These are phyloP conservation scores for Arabis alpina DNA, from an alignment of 345 rosid species.

Conservation along the genomic window DNA sequence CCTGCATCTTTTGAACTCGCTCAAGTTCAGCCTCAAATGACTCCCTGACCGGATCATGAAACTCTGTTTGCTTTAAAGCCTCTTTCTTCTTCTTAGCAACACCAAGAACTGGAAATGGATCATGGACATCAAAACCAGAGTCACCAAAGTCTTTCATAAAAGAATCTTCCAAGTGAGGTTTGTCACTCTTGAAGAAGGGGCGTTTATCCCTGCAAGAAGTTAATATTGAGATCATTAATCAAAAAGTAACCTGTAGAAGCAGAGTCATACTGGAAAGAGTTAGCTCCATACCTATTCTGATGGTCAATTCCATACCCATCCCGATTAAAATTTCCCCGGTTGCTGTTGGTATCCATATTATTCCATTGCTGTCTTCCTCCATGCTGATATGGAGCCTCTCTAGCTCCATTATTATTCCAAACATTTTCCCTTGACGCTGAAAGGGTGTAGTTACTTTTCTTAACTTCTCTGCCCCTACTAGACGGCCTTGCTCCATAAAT, in stretches of 20 bases:
- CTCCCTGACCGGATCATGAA: constrained; percentile 92
- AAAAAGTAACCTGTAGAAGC: constrained; percentile 50
- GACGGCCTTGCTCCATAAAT: constrained; percentile 51
- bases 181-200: constrained; percentile 62
- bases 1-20: constrained; percentile 96
- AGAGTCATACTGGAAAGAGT: constrained; percentile 47
- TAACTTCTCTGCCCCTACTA: constrained; percentile 56
- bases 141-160: constrained; percentile 62
- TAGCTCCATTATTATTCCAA: constrained; percentile 58
- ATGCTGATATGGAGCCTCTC: constrained; percentile 60
- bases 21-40: constrained; percentile 99
- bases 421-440: constrained; percentile 55
- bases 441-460: constrained; percentile 55
- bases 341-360: constrained; percentile 49
- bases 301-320: constrained; percentile 60
- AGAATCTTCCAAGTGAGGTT: constrained; percentile 70
- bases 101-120: constrained; percentile 75
- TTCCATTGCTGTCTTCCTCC: constrained; percentile 73
- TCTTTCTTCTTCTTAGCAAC: constrained; percentile 87
- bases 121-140: constrained; percentile 66
- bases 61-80: constrained; percentile 66
- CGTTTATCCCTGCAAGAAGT: constrained; percentile 68
- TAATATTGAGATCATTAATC: constrained; percentile 54
- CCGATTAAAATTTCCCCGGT: constrained; percentile 52
- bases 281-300: constrained; percentile 53